Base-by-base conservation (phyloP, 1,139 yeast genomes). In the Insectozyma bohioensis region DNA sequence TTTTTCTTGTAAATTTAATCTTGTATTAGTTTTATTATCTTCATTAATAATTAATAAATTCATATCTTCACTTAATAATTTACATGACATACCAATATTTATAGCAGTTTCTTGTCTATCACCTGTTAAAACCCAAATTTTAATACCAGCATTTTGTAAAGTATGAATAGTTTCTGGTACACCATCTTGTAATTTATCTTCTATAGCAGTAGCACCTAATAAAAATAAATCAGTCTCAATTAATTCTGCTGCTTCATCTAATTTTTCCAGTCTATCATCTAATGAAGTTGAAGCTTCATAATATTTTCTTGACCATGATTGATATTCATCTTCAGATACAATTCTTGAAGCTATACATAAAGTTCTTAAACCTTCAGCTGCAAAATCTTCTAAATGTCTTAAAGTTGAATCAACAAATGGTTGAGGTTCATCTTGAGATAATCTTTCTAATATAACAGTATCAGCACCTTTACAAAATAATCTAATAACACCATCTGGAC, bases 71-170 rank as follows among this genome's bases (percentile, higher is more conserved):
- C 95, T 83, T 32, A 94, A 65, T 34, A 94, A 68, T 51, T 86
- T 87, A 67, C 98, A 94, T 47, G 95, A 85, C 97, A 92, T 88
- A 42, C 98, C 99, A 54, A 94, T 92, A 54, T 94, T 94, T 43
- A 94, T 85, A 1, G 98, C 99, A n/a, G 99, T 94, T 59, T 94
- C 99, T 56, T 92, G 98, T 53, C 96, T 76, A 56, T 94, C 99
- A 47, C 99, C 99, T 7, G 99, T 94, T 37, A 94, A 69, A 20
- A 94, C 97, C 99, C 98, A 94, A 14, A 94, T 76, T 55, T 88
- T 92, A 47, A 94, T 88, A 11, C 97, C 97, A 0, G 99, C 99
- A 37, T 85, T 86, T 56, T 92, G 98, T 38, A 94, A 69, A 4
- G 95, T 85, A 44, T 86, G 92, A 39, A 94, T 94, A 1, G 98